These are phyloP conservation scores for Vicia sativa DNA, from an alignment of 306 rosid species.

Conservation along the genomic window DNA sequence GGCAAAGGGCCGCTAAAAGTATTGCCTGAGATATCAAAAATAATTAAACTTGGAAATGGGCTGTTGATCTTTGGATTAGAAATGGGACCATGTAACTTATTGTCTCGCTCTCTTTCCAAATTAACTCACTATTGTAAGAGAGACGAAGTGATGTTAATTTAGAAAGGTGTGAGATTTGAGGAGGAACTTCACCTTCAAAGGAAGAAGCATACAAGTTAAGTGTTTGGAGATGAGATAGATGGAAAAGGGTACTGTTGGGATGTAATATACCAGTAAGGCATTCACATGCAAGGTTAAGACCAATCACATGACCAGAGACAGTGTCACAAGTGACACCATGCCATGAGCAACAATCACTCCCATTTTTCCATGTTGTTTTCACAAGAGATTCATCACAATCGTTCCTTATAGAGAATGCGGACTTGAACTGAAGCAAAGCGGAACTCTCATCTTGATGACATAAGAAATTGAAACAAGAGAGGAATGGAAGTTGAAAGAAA, in stretches of 20 bases:
- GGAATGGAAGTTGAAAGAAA: neutral
- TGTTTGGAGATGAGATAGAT: conserved; percentile 12
- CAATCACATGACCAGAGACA: conserved; percentile 16
- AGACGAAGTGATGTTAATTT: no score
- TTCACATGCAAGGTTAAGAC: conserved; percentile 20
- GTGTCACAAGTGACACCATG: conserved; percentile 19
- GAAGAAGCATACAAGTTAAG: neutral
- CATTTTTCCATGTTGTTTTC: conserved; percentile 27
- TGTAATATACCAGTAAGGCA: neutral
- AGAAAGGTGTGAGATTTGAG: no score
- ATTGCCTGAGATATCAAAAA: conserved; percentile 37
- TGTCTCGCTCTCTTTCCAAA: no score
- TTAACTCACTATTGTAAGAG: no score
- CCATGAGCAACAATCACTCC: conserved; percentile 37
- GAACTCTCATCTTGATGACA: neutral
- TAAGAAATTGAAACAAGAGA: neutral
- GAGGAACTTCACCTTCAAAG: no score
- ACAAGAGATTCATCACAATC: neutral
- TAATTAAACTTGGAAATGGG: conserved; percentile 26
- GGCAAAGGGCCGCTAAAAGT: conserved; percentile 22
- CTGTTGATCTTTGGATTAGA: neutral
- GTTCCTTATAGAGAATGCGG: neutral
- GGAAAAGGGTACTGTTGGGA: conserved; percentile 4
- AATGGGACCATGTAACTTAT: conserved; percentile 46
- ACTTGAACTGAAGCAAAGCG: neutral